Evolutionary conservation across 257 asterid species (phyloP), one percentile per base, ranked within the genome.

Genomic region (Oldenlandia corymbosa): DNA sequence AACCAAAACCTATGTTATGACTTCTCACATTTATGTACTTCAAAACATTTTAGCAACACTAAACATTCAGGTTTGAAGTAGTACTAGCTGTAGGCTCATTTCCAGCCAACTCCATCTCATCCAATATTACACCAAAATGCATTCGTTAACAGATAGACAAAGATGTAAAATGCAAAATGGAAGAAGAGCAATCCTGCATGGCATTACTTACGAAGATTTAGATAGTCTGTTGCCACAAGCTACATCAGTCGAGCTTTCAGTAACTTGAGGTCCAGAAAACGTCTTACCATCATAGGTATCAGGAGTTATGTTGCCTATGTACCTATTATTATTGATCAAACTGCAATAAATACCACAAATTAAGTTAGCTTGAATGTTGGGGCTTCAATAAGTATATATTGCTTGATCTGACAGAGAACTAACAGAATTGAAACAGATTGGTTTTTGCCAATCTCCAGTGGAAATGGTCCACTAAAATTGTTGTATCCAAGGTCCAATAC

Each of bases 401-500:
- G 46, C 37, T 21, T 34, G 50, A 54, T 30, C 32, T 21, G 46
- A 41, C 21, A 14, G n/a, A 49, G 64, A 31, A 70, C 79, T 70
- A 21, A 77, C 76, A 72, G 65, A 67, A 73, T 27, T 34, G 71
- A 68, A 28, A 65, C 43, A 55, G 69, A 71, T 47, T 68, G 64
- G 20, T 52, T 68, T 37, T 69, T 60, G 64, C 60, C 65, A 56
- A 60, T 59, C 28, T 65, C 73, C 20, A n/a, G 30, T 36, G 71
- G 62, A 60, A 74, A 28, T 21, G 72, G 69, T 47, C 62, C 68
- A 10, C 50, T 64, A 42, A 74, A 64, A 18, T 74, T 74, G 31
- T 74, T 74, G 62, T 46, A 46, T 65, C 79, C 75, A 36, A 74
- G 30, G 48, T 74, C 79, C 53, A 74, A 62, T 2, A 74, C 54